Conservation (phyloP, 1,284 basidiomycete species). For the Irpex sp. region DNA sequence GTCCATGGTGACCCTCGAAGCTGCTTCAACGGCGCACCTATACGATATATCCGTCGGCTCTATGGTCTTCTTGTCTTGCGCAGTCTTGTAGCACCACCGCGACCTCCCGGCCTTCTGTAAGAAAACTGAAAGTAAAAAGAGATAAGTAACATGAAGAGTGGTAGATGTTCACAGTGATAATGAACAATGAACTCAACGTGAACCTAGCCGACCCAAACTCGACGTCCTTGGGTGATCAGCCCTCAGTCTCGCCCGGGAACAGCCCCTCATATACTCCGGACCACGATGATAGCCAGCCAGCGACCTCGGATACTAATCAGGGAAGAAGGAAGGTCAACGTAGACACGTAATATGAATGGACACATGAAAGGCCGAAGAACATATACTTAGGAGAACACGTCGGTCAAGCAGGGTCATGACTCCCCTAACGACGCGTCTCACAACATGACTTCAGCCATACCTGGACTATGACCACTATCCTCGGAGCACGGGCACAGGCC, state of each 20-base stretch:
- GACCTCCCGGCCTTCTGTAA: background rate
- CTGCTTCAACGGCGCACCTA: background rate
- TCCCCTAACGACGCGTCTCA: background rate
- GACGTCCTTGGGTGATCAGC: background rate
- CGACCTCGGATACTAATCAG: background rate
- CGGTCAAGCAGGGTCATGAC: background rate
- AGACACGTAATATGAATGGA: background rate
- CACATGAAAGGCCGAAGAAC: background rate
- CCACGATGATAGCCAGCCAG: background rate
- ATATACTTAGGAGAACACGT: background rate
- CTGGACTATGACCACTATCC: background rate
- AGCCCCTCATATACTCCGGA: background rate
- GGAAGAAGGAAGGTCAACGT: background rate
- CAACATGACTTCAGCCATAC: background rate
- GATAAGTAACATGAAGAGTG: background rate
- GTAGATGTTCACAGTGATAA: background rate
- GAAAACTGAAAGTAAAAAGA: background rate
- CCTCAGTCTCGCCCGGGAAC: background rate
- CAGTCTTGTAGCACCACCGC: background rate
- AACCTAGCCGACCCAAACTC: background rate
- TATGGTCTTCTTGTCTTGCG: background rate
- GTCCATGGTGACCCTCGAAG: background rate
- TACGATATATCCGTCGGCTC: background rate
- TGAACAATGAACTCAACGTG: background rate
- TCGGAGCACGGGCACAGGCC: no score